Conservation (phyloP, 2,329 filamentous ascomycete species). For the Raffaelea ambrosiae region DNA sequence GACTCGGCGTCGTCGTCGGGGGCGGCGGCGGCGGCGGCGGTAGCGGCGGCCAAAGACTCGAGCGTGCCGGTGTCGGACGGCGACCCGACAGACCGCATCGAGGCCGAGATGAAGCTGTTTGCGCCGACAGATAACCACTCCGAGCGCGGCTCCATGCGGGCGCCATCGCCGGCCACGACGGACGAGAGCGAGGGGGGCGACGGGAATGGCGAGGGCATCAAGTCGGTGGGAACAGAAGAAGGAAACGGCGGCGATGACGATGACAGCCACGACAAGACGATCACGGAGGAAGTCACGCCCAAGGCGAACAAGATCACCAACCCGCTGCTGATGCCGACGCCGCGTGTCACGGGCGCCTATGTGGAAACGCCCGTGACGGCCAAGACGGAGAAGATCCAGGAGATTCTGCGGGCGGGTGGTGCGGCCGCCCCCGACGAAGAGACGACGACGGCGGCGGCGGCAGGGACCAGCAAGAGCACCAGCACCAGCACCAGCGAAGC, state of each 20-base stretch:
- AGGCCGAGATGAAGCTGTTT: conserved; percentile 48
- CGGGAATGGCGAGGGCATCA: conserved; percentile 11
- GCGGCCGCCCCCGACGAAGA: neutral
- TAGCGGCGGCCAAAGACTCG: conserved; percentile 37
- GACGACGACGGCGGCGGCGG: neutral
- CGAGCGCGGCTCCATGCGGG: conserved; percentile 44
- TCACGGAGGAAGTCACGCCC: conserved; percentile 29
- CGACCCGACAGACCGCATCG: conserved; percentile 48
- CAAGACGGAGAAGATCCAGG: conserved; percentile 26
- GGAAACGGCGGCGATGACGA: too few relatives aligned
- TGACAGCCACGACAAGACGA: neutral
- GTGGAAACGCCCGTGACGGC: conserved; percentile 46
- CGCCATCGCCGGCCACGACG: conserved; percentile 31
- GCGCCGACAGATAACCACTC: conserved; percentile 46
- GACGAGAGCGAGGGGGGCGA: conserved; percentile 18
- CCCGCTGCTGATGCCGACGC: conserved; percentile 41
- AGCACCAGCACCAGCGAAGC: conserved; percentile 3
- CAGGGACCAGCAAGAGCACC: conserved; percentile 11
- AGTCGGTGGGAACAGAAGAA: neutral
- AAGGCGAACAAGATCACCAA: conserved; percentile 31
- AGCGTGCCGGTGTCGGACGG: conserved; percentile 40
- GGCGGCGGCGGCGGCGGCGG: conserved; percentile 36
- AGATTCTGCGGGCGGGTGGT: neutral
- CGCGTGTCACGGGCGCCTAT: conserved; percentile 45
- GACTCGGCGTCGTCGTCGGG: conserved; percentile 38